Base-by-base conservation (phyloP, 2,329 filamentous ascomycete species). In the Gaeumannomyces sp. region DNA sequence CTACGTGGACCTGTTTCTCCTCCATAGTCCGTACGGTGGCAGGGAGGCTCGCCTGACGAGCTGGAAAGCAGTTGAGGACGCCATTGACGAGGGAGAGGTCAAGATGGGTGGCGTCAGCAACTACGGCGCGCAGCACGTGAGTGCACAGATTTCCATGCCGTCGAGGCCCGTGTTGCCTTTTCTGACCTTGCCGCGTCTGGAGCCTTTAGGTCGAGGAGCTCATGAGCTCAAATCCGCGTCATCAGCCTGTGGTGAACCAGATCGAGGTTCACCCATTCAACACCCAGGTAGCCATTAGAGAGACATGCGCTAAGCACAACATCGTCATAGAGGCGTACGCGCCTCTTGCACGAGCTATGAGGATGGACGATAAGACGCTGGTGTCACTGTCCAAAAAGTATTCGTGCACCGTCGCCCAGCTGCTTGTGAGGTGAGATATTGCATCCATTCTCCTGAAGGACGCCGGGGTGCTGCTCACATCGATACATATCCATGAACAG, bases 241-340 rank as follows among this genome's bases (percentile, higher is more conserved):
- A 90, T 60, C 74, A 79, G 13, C 91, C 91, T 0, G 84, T 86
- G 1, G 85, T 94, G 62, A 94, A 94, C 71, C 91, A 95, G 77
- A 89, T 93, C 70, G 89, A 94, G 74, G 83, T 93, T 1, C 90
- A 94, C 67, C 91, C 90, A 0, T 95, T 94, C 83, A 92, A 93
- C 73, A 92, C 89, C 1, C 85, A 89, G 63, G 81, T 79, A 0
- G 80, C 82, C 53, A 92, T 95, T 67, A 83, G 86, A 0, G 80
- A 83, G 16, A 87, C 85, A 69, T 91, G 91, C 71, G 80, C 85
- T 65, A 77, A 84, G 66, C 79, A 93, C 68, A 78, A 80, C 53
- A 93, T 95, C 65, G 77, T 88, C 0, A 82, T 95, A 1, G 87
- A 95, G 76, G 91, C 92, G 0, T 96, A 95, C 69, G 90, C 90